A percentile compares a stretch with the other conserved stretches of the same genome.
phyloP scores from a whole-genome alignment of 176 grass and related monocot genomes.

The Ensete glaucum region DNA sequence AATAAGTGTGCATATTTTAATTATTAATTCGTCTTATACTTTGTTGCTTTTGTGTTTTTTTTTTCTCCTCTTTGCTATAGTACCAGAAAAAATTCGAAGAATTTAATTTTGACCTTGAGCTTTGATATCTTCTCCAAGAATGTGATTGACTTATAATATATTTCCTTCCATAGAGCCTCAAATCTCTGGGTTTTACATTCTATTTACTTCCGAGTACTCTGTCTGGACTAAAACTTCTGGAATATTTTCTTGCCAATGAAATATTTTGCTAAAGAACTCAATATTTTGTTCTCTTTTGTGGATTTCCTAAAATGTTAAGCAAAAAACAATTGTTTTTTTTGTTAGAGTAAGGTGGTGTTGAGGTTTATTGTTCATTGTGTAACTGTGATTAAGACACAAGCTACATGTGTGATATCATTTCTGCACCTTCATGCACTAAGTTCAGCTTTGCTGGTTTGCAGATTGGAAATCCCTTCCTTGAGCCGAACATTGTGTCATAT shows the following conservation, averaged over 20 bases:
- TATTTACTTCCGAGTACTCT: background rate
- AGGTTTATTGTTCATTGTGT: too few species aligned
- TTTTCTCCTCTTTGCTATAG: background rate
- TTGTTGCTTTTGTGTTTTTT: background rate
- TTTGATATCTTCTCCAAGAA: background rate
- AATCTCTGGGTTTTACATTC: background rate
- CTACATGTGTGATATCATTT: background rate
- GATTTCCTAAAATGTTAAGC: too few species aligned
- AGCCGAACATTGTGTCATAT: constrained; percentile 25
- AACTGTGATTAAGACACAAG: background rate
- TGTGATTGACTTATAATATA: background rate
- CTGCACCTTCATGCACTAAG: background rate
- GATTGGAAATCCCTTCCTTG: constrained; percentile 33
- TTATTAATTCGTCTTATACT: background rate
- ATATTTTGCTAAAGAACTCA: background rate
- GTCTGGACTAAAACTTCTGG: background rate
- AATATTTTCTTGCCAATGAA: background rate
- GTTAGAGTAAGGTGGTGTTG: too few species aligned
- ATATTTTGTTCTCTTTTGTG: too few species aligned
- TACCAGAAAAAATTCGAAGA: background rate
- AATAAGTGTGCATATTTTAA: background rate
- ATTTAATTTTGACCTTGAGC: background rate
- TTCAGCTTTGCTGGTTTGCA: constrained; percentile 17
- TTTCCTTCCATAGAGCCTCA: background rate
- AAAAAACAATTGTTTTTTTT: too few species aligned